Evolutionary conservation across 257 asterid species (phyloP).

Genomic region (Rehmannia glutinosa): DNA sequence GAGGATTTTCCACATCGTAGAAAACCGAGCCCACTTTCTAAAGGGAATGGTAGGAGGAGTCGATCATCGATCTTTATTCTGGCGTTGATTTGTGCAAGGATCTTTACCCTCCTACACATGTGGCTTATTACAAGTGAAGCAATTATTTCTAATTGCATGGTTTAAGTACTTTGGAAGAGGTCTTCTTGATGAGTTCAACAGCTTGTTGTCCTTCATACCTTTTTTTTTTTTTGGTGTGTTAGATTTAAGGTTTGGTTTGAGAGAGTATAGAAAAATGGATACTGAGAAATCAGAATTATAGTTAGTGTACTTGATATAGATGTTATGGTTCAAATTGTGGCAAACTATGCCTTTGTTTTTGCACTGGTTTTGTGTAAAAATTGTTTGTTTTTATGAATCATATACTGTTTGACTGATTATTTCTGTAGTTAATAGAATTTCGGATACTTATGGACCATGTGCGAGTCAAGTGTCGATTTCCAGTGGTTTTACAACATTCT

Average conservation of each 20-base stretch:
- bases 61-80: slow-evolving; percentile 41
- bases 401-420: no score
- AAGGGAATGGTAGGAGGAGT: slow-evolving; percentile 53
- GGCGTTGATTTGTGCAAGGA: slow-evolving; percentile 47
- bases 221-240: background rate
- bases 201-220: slow-evolving; percentile 33
- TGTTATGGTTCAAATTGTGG: background rate
- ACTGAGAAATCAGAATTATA: background rate
- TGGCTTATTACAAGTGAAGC: slow-evolving; percentile 5
- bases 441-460: no score
- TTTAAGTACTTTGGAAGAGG: background rate
- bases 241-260: background rate
- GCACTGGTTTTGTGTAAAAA: background rate
- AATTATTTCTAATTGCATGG: background rate
- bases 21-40: slow-evolving; percentile 66
- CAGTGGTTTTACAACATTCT: no score
- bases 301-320: background rate
- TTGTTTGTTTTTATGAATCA: no score
- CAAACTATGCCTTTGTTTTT: no score
- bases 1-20: slow-evolving; percentile 41
- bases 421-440: no score
- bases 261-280: slow-evolving; percentile 14
- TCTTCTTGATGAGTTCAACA: no score
- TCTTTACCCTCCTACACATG: slow-evolving; percentile 43
- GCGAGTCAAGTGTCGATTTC: no score